Base-by-base conservation (phyloP, 148 eudicot genomes). In the Oxyria digyna region DNA sequence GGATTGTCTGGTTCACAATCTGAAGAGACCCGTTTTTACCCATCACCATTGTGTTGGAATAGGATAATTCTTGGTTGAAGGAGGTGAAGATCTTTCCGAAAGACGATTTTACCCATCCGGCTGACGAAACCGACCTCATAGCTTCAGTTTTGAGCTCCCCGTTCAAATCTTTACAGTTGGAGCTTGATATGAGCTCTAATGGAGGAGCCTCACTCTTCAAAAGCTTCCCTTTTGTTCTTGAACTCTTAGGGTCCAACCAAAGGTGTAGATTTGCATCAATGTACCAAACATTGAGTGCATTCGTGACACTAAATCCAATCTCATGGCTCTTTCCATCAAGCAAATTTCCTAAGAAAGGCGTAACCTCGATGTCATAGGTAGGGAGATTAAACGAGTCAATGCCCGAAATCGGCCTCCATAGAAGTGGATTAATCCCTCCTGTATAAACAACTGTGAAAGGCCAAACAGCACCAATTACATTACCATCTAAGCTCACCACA, bases 381-480 rank as follows among this genome's bases (percentile, higher is more conserved):
- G 96, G 98, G 5, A 92, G 81, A 87, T 92, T 80, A 32, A 87
- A 92, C 0, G 96, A 92, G 1, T 94, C 96, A 65, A 92, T 92
- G 0, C 76, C 94, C 8, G 80, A 80, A 23, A 92, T 87, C 0
- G 98, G 98, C 31, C 91, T 85, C 98, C 98, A 92, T 17, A 92
- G 75, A 11, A 92, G 85, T 23, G 98, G 98, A 74, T 92, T 89
- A 24, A 89, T 67, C 0, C 96, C 98, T 13, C 98, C 98, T 4
- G 96, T 92, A 45, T 78, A 87, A 29, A 93, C 74, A 67, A 93
- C 96, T 18, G 90, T 89, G 62, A 93, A 89, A 45, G 98, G 98
- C 81, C 89, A 92, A 72, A 92, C 72, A 32, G 91, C 87, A 1
- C 98, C 98, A 23, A 87, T 79, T 31, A 63, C 42, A 15, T 38